These are phyloP conservation scores for Ilyonectria sp. DNA, from an alignment of 2,329 filamentous ascomycete genomes.

Conservation along the genomic window DNA sequence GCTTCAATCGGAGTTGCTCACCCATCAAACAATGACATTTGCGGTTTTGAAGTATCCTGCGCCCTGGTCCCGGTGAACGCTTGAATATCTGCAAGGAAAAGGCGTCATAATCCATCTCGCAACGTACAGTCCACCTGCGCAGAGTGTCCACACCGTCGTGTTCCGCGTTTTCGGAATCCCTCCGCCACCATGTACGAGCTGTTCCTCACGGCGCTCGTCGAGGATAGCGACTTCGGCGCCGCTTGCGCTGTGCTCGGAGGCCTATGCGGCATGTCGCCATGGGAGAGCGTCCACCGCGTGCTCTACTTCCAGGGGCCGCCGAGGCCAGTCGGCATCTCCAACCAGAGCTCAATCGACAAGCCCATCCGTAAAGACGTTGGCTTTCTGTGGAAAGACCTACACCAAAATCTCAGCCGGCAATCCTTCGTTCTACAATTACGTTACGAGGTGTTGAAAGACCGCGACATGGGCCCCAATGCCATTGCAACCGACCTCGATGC, in stretches of 20 bases:
- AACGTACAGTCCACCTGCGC: neutral
- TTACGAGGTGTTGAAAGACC: conserved; percentile 66
- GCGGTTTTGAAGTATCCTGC: conserved; percentile 8
- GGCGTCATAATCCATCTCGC: neutral
- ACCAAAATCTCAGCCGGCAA: conserved; percentile 68
- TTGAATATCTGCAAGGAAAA: neutral
- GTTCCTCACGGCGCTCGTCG: conserved; percentile 69
- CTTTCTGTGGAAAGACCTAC: conserved; percentile 67
- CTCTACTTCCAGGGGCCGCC: conserved; percentile 68
- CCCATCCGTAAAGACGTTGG: conserved; percentile 55
- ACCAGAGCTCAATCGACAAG: conserved; percentile 57
- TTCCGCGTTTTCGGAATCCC: neutral
- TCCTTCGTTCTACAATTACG: conserved; percentile 71
- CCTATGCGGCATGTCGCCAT: conserved; percentile 70
- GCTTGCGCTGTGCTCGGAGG: conserved; percentile 70
- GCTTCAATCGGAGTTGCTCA: conserved; percentile 7
- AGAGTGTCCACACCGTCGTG: neutral
- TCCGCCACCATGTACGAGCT: conserved; percentile 68
- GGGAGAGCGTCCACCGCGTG: conserved; percentile 64
- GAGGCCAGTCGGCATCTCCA: conserved; percentile 62
- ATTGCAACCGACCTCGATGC: conserved; percentile 58
- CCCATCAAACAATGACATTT: conserved; percentile 3
- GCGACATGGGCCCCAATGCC: conserved; percentile 60
- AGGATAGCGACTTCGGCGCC: conserved; percentile 63
- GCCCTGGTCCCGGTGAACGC: neutral